Percentiles rank a stretch among this genome's conserved stretches.
Evolutionary conservation across 352 stramenopile genomes (phyloP).

Genomic region (Globisporangium rhizosaccharum): DNA sequence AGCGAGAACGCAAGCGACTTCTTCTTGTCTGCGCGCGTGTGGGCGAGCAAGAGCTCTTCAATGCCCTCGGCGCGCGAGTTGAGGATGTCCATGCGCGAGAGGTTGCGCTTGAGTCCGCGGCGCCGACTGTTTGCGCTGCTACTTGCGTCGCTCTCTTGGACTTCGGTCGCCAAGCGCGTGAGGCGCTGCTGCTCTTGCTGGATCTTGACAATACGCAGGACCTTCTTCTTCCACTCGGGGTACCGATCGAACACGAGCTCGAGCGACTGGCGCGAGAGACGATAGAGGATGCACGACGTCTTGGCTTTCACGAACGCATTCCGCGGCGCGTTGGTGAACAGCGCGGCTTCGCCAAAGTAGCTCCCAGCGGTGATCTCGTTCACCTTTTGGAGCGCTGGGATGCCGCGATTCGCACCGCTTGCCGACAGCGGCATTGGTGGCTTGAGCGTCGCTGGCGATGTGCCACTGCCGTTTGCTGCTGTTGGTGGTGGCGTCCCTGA

Average conservation of each 20-base stretch:
- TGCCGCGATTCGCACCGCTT: background rate
- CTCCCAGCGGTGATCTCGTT: conserved; percentile 51
- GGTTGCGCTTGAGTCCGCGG: conserved; percentile 17
- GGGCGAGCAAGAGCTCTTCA: conserved; percentile 37
- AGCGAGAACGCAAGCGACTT: conserved; percentile 13
- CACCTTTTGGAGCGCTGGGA: conserved; percentile 32
- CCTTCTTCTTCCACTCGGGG: conserved; percentile 58
- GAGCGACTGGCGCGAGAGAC: conserved; percentile 43
- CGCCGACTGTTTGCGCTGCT: conserved; percentile 2
- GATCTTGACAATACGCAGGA: conserved; percentile 57
- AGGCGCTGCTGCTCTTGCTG: conserved; percentile 57
- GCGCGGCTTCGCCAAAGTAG: conserved; percentile 53
- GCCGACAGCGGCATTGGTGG: background rate
- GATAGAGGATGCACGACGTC: conserved; percentile 59
- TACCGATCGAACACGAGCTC: conserved; percentile 59
- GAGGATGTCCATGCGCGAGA: conserved; percentile 37
- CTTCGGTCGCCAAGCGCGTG: conserved; percentile 33
- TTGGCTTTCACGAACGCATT: conserved; percentile 56
- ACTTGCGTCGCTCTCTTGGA: conserved; percentile 15
- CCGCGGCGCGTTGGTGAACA: conserved; percentile 51
- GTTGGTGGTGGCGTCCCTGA: background rate
- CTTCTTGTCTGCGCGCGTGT: conserved; percentile 16
- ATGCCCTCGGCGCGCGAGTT: conserved; percentile 47
- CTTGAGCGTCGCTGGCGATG: background rate
- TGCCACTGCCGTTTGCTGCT: no score